Base-by-base conservation (phyloP, 768 basidiomycete species). In the Collybia mongolica region DNA sequence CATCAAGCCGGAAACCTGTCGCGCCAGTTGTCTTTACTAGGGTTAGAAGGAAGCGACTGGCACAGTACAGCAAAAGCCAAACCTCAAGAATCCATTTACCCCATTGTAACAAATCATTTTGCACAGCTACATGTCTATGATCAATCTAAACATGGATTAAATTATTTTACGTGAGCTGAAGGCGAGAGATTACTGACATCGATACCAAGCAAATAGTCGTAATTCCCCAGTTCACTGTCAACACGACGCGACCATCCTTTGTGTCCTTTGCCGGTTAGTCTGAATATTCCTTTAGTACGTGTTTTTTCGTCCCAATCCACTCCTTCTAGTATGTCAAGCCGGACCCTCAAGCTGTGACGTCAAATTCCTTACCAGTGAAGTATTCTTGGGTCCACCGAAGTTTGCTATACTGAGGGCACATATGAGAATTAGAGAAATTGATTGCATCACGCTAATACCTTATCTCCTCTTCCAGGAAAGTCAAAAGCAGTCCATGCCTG, bases 401-500 rank as follows among this genome's bases (percentile, higher is more conserved):
- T 32, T 53, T 60, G 63, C 89, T 91, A 56, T 92, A 88, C 90
- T 91, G 56, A 19, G 14, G 0, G 49, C 24, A 52, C 48, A 52
- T 41, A 19, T 15, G 26, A 39, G 38, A 42, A 23, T 28, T 7
- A 46, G 19, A 28, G 8, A 19, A 3, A 6, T 5, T 23, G 40
- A 6, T n/a, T 22, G 6, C 23, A 8, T 6, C 40, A 44, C n/a
- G 2, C 20, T 53, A 7, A 35, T 61, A 90, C 90, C 72, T 90
- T 86, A 32, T 80, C 79, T 15, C 73, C 78, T 66, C 94, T 74
- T 37, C 85, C 89, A n/a, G 82, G 72, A 63, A 91, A 96, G 54
- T 89, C 82, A 64, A 90, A 98, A 0, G 75, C 82, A n/a, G 91
- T 92, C 90, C 90, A 92, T 1, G 79, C 88, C 90, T 91, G 40